phyloP scores from a whole-genome alignment of 2,329 filamentous ascomycete species.

The Diaporthe citri region DNA sequence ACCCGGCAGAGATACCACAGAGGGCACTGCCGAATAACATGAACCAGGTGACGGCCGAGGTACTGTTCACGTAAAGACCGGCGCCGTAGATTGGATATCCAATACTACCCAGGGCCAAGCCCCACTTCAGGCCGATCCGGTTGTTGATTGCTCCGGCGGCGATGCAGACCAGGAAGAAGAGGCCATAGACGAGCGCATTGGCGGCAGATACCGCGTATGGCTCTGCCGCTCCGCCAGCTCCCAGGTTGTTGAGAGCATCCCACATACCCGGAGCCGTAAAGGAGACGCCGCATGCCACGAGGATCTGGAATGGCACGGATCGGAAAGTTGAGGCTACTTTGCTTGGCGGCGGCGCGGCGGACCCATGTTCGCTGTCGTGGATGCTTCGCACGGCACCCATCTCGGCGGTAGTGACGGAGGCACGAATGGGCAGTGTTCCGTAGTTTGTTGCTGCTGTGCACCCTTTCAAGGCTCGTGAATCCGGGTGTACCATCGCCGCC shows the following conservation, averaged over 20 bases:
- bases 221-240: conserved; percentile 64
- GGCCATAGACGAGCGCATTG: conserved; percentile 63
- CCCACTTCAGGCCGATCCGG: conserved; percentile 60
- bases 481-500: conserved; percentile 7
- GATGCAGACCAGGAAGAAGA: conserved; percentile 60
- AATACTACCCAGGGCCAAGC: conserved; percentile 57
- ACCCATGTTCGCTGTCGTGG: conserved; percentile 33
- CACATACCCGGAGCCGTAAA: conserved; percentile 65
- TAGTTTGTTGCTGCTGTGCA: conserved; percentile 10
- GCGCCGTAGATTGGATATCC: conserved; percentile 63
- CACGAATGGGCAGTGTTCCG: conserved; percentile 13
- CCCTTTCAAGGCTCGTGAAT: not conserved
- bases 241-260: conserved; percentile 68
- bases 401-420: not conserved
- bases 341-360: conserved; percentile 4
- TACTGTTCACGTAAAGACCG: conserved; percentile 62
- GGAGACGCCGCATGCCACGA: conserved; percentile 55
- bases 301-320: conserved; percentile 39
- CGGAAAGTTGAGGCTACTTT: conserved; percentile 24
- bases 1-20: conserved; percentile 61
- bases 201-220: conserved; percentile 65
- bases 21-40: conserved; percentile 61
- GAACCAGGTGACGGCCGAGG: conserved; percentile 64
- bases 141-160: conserved; percentile 63
- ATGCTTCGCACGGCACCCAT: conserved; percentile 24